Evolutionary conservation across 1,139 yeast species (phyloP).

Genomic region (Suhomyces coccinellae): DNA sequence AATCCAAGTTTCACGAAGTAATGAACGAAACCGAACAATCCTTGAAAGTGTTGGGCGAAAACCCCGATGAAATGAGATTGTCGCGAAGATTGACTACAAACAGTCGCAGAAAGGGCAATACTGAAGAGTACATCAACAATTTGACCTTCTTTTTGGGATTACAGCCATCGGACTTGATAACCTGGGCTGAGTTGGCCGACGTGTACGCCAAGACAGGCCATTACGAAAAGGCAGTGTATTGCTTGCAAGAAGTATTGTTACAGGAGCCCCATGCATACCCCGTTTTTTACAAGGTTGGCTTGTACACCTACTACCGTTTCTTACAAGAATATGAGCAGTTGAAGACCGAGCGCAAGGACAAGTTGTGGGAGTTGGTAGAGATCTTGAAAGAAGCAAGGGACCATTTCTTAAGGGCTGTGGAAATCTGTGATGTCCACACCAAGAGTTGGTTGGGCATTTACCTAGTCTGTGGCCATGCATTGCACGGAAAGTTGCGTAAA

Average conservation of each 20-base stretch:
- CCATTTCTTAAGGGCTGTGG: constrained; percentile 68
- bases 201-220: constrained; percentile 61
- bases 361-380: constrained; percentile 18
- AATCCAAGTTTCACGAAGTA: constrained; percentile 58
- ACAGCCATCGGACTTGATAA: constrained; percentile 70
- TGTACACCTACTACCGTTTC: constrained; percentile 23
- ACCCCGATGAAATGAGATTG: constrained; percentile 37
- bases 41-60: constrained; percentile 37
- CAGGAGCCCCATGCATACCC: constrained; percentile 73
- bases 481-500: constrained; percentile 25
- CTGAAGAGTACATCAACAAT: constrained; percentile 46
- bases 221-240: constrained; percentile 64
- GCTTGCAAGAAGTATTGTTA: constrained; percentile 68
- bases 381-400: constrained; percentile 44
- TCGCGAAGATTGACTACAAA: constrained; percentile 40
- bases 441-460: constrained; percentile 80
- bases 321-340: constrained; percentile 15
- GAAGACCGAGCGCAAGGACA: constrained; percentile 20
- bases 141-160: constrained; percentile 51
- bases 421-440: constrained; percentile 65
- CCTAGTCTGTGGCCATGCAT: constrained; percentile 29
- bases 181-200: constrained; percentile 77
- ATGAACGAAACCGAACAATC: constrained; percentile 41
- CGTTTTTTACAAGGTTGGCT: constrained; percentile 63
- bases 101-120: constrained; percentile 23